Base-by-base conservation (phyloP, 352 stramenopile genomes). In the Pythium plurisporium region DNA sequence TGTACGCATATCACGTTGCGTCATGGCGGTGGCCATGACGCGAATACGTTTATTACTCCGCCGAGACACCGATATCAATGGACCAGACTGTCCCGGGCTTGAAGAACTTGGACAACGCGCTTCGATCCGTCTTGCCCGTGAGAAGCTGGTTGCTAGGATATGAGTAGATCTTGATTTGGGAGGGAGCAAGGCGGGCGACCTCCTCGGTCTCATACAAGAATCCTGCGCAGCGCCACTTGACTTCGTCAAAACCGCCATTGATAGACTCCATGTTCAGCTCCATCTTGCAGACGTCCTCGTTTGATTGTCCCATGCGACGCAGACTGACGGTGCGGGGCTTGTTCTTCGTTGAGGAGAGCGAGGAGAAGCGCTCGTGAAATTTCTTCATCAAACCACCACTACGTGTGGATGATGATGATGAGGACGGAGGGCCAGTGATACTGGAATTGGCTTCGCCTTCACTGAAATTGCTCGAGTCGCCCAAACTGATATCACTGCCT, bases 221-320 rank as follows among this genome's bases (percentile, higher is more conserved):
- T 42, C 87, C 68, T 10, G 84, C 84, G 34, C 84, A 94, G 46
- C 89, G 88, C 84, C 84, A 94, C 62, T 94, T 94, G 29, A 91
- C 78, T 68, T 94, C 76, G 60, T 94, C 84, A 20, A 94, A 70
- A 8, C 84, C 84, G 34, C 84, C 84, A 52, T 67, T 91, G 65
- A 94, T 94, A 26, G 73, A 70, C 42, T 94, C 84, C 67, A 94
- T 69, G 48, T 90, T 79, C 19, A 91, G 56, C 52, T 94, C 84
- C 74, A 94, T 88, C 53, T 75, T 73, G 29, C 76, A 70, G 17
- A 90, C 76, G 9, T 91, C 79, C 34, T 87, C 74, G 9, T 66
- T 78, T n/a, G 79, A 87, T 43, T 93, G 72, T 1, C 82, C 79
- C 57, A 84, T 83, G 43, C 76, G 72, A 46, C 82, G 73, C 15